Conservation (phyloP, 208 protist genomes). For the Strigomonas culicis region DNA sequence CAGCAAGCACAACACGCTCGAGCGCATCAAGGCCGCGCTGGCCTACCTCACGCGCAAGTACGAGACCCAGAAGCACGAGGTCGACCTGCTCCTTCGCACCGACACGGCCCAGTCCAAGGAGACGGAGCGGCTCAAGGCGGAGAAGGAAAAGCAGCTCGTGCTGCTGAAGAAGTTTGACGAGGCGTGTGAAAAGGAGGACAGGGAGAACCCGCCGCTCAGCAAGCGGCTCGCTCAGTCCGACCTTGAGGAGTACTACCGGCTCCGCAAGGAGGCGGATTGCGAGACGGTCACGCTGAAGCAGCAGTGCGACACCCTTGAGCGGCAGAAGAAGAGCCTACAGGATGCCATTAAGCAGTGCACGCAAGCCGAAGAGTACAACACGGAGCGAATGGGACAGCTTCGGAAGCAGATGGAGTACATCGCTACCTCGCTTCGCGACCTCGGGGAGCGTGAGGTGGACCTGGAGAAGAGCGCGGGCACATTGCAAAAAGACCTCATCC, state of each 20-base stretch:
- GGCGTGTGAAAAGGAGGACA: slow-evolving; percentile 52
- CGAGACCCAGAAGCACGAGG: slow-evolving; percentile 50
- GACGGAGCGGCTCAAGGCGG: slow-evolving; percentile 51
- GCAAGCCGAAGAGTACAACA: slow-evolving; percentile 38
- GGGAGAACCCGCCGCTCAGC: slow-evolving; percentile 22
- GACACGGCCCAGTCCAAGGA: slow-evolving; percentile 51
- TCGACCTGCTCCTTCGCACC: slow-evolving; percentile 42
- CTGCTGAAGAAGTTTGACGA: slow-evolving; percentile 60
- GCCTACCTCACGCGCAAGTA: slow-evolving; percentile 64
- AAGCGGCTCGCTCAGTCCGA: slow-evolving; percentile 42
- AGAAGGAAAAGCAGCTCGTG: slow-evolving; percentile 61
- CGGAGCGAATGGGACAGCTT: slow-evolving; percentile 49
- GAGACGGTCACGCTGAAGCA: slow-evolving; percentile 75
- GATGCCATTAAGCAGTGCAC: slow-evolving; percentile 68
- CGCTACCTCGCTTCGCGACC: slow-evolving; percentile 33
- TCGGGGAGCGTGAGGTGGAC: slow-evolving; percentile 52
- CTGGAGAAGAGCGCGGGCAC: slow-evolving; percentile 27
- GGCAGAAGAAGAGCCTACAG: slow-evolving; percentile 54
- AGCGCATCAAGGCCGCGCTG: slow-evolving; percentile 63
- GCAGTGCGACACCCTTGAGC: slow-evolving; percentile 59
- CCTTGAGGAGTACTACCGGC: slow-evolving; percentile 66
- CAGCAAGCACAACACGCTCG: slow-evolving; percentile 52
- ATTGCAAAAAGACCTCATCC: slow-evolving; percentile 38
- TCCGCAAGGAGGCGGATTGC: slow-evolving; percentile 83
- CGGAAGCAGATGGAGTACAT: slow-evolving; percentile 31